These are phyloP conservation scores for Friedmanniomyces endolithicus DNA, from an alignment of 495 filamentous ascomycete genomes.

Conservation along the genomic window DNA sequence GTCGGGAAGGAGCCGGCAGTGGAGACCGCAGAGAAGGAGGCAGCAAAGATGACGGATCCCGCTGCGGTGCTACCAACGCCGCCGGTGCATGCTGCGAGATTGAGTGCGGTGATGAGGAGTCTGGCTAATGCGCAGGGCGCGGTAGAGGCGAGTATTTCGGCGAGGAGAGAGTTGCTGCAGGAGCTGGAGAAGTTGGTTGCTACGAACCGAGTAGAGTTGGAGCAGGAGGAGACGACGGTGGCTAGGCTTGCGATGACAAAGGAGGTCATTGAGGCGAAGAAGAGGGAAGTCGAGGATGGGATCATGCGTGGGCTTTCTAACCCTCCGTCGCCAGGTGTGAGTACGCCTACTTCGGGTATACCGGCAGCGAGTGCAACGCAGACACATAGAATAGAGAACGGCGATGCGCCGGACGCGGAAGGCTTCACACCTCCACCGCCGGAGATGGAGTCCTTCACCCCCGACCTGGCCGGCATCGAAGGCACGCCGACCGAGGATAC, in stretches of 20 bases:
- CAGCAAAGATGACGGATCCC: conserved; percentile 65
- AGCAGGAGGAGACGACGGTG: conserved; percentile 51
- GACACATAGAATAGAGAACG: conserved; percentile 27
- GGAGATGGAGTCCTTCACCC: conserved; percentile 25
- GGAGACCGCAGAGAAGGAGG: conserved; percentile 62
- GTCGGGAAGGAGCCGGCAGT: conserved; percentile 47
- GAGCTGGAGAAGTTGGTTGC: conserved; percentile 73
- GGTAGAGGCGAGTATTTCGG: conserved; percentile 79
- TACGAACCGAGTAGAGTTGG: conserved; percentile 55
- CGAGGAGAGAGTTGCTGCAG: conserved; percentile 60
- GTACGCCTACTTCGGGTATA: conserved; percentile 15
- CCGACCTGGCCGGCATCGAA: conserved; percentile 1
- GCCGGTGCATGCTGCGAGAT: conserved; percentile 81
- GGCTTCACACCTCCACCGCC: conserved; percentile 33
- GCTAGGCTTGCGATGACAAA: conserved; percentile 48
- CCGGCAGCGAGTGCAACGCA: background rate
- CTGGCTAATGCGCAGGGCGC: conserved; percentile 86
- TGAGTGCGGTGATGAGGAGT: conserved; percentile 72
- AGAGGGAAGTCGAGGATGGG: conserved; percentile 73
- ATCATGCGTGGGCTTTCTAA: conserved; percentile 67
- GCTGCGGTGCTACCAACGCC: conserved; percentile 52
- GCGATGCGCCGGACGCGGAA: conserved; percentile 64
- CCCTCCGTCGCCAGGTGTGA: conserved; percentile 20
- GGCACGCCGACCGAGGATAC: background rate
- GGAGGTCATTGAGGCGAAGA: conserved; percentile 57